Evolutionary conservation across 352 stramenopile species (phyloP), one percentile per base, ranked within the genome.

Genomic region (Aphanomyces cochlioides): DNA sequence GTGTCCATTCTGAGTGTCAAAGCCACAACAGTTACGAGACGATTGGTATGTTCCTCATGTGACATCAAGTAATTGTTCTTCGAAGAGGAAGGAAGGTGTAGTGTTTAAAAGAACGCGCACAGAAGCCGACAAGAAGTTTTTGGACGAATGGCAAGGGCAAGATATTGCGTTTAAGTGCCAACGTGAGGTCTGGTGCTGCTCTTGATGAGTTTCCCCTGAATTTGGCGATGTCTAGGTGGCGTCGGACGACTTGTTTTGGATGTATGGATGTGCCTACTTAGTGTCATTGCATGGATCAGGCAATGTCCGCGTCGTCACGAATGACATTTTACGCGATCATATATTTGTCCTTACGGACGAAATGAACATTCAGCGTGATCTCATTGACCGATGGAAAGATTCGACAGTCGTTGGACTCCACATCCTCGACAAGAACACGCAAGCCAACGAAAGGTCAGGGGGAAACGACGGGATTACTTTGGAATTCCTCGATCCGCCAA

Each of bases 251-350:
- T 97, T 97, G 79, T 99, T 98, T 78, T 99, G 97, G 97, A 78
- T 99, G 40, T 98, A 98, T 75, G 95, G 91, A 7, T 96, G 91
- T 40, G 80, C 96, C 56, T 76, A 90, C 19, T 67, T 93, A 38
- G 84, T 80, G 5, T 66, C 73, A 6, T 15, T 38, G 4, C 47
- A 60, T 17, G n/a, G n/a, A 12, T 19, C 13, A 34, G 7, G 28
- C 45, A 75, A 87, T 36, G 80, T 76, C 1, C 79, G 96, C 45
- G 86, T 98, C 6, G 81, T 99, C 5, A 98, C 94, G 3, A 99
- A 99, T 77, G 96, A 99, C 77, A 93, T 98, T 79, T 98, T 98
- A 75, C 83, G 96, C 47, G 97, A 99, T 82, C 97, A 99, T 84
- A 81, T 92, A 5, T 83, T 82, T 47, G 79, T 81, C 60, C 60